Evolutionary conservation across 192 early-diverging fungal genomes (phyloP).

Genomic region (Geranomyces variabilis): DNA sequence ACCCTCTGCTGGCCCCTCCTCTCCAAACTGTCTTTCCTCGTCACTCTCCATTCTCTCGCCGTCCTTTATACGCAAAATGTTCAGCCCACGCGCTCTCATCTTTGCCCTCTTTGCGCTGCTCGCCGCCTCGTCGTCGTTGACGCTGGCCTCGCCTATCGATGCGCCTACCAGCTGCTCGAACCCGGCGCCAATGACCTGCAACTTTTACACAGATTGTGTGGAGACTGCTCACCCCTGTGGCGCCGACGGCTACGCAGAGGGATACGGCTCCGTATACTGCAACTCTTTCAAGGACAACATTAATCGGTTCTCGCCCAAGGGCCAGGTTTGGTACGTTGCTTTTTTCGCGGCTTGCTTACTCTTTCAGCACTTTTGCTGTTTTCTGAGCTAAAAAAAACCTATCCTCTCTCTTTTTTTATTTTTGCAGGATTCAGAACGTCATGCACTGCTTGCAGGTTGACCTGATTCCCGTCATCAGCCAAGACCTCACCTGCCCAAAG

Average conservation of each 20-base stretch:
- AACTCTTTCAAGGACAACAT: not conserved
- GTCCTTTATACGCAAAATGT: too few relatives aligned
- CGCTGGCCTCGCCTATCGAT: too few relatives aligned
- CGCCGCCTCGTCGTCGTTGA: too few relatives aligned
- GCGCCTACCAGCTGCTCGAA: not conserved
- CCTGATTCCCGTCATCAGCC: slow-evolving; percentile 3
- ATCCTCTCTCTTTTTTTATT: too few relatives aligned
- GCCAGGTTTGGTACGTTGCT: slow-evolving; percentile 13
- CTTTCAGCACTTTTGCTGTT: too few relatives aligned
- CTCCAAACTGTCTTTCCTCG: too few relatives aligned
- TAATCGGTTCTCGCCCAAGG: slow-evolving; percentile 6
- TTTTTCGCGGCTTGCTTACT: too few relatives aligned
- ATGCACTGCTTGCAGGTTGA: slow-evolving; percentile 13
- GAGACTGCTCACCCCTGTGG: slow-evolving; percentile 16
- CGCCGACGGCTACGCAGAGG: slow-evolving; percentile 4
- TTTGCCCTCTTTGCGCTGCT: too few relatives aligned
- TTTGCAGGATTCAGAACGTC: slow-evolving; percentile 15
- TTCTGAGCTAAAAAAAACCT: too few relatives aligned
- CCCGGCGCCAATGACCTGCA: slow-evolving; percentile 16
- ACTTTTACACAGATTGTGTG: slow-evolving; percentile 1
- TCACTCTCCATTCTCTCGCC: too few relatives aligned
- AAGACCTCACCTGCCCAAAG: not conserved
- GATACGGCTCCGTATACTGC: slow-evolving; percentile 16
- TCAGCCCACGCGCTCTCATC: too few relatives aligned
- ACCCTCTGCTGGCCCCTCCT: too few relatives aligned